Evolutionary conservation across 179 eudicot species (phyloP).

Genomic region (Drosera spatulata): DNA sequence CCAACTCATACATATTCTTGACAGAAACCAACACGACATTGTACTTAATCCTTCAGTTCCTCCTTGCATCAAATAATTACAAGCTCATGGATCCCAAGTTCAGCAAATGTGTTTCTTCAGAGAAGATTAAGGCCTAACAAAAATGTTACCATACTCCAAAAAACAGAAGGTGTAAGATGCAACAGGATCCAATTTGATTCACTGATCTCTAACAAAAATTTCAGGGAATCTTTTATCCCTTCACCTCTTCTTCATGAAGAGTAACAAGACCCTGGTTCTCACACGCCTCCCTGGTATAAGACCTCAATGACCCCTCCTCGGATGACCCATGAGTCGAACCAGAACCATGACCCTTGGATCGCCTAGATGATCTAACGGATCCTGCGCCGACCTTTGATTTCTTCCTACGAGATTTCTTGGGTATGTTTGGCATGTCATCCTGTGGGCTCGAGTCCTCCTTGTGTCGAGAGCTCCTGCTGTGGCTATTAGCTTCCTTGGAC

Average conservation of each 20-base stretch:
- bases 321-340: constrained; percentile 10
- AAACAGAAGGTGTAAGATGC: neutral
- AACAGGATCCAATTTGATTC: neutral
- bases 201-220: too few relatives aligned
- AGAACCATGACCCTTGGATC: constrained; percentile 11
- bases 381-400: constrained; percentile 40
- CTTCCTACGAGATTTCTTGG: constrained; percentile 53
- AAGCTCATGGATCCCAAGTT: too few relatives aligned
- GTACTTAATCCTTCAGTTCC: too few relatives aligned
- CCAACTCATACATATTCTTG: too few relatives aligned
- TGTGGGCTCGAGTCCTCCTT: neutral
- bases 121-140: too few relatives aligned
- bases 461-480: neutral
- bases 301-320: constrained; percentile 20
- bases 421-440: constrained; percentile 19
- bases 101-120: too few relatives aligned
- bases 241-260: constrained; percentile 17
- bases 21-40: too few relatives aligned
- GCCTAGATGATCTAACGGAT: constrained; percentile 19
- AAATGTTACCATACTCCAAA: neutral
- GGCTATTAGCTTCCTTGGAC: neutral
- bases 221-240: constrained; percentile 1
- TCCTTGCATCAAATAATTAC: too few relatives aligned
- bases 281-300: constrained; percentile 6
- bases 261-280: constrained; percentile 14